phyloP scores from a whole-genome alignment of 2,329 filamentous ascomycete genomes.

The Calonectria pauciramosa region DNA sequence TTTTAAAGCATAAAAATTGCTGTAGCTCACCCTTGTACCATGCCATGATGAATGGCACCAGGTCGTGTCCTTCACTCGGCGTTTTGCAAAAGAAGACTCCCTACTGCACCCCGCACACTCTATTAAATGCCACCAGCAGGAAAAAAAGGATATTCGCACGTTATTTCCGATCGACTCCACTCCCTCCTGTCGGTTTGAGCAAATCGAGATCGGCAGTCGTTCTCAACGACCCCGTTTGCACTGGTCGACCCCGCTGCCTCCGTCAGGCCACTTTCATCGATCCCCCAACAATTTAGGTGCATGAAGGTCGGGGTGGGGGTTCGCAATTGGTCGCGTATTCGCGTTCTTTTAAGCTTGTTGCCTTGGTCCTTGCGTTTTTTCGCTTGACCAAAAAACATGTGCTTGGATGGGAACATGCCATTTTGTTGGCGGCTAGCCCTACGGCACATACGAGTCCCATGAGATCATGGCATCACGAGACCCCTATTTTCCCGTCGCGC shows the following conservation, averaged over 20 bases:
- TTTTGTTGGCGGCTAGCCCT: not conserved
- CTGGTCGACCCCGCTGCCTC: not conserved
- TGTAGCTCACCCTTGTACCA: too few relatives aligned
- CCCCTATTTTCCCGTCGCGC: not conserved
- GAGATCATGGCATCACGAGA: slow-evolving; percentile 8
- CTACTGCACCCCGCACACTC: too few relatives aligned
- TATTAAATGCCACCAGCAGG: too few relatives aligned
- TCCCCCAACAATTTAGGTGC: not conserved
- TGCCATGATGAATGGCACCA: too few relatives aligned
- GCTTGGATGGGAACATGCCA: not conserved
- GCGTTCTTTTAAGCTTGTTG: slow-evolving; percentile 10
- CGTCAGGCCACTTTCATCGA: not conserved
- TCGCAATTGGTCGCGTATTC: slow-evolving; percentile 10
- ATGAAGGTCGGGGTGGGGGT: not conserved
- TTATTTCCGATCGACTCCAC: not conserved
- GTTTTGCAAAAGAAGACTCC: too few relatives aligned
- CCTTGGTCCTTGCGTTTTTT: not conserved
- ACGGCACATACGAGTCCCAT: not conserved
- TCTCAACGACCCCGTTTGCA: not conserved
- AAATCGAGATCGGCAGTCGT: not conserved
- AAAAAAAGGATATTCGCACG: not conserved
- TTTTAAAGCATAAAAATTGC: too few relatives aligned
- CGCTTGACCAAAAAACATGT: not conserved
- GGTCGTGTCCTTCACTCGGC: too few relatives aligned
- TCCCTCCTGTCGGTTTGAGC: not conserved